These are phyloP conservation scores for Populus tremula DNA, from an alignment of 345 rosid species.

Conservation along the genomic window DNA sequence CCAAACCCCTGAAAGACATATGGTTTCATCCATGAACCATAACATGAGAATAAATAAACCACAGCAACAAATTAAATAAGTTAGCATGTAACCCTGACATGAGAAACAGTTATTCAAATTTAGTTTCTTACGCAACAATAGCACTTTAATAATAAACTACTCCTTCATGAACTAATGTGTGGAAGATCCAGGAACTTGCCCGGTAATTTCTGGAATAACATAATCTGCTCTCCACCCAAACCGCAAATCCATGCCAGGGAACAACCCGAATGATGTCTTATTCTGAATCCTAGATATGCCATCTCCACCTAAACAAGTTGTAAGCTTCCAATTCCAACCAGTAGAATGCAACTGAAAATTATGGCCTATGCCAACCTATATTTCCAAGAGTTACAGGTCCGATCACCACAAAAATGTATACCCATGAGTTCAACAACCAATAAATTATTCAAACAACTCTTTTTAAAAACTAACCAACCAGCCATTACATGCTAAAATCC, in stretches of 20 bases:
- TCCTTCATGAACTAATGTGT: neutral
- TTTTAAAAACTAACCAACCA: neutral
- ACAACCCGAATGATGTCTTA: constrained; percentile 73
- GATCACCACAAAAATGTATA: constrained; percentile 2
- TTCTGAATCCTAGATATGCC: constrained; percentile 73
- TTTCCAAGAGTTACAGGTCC: neutral
- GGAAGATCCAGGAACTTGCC: constrained; percentile 47
- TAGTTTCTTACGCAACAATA: neutral
- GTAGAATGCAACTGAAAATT: constrained; percentile 71
- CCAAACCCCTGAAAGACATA: constrained; percentile 62
- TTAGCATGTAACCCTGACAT: neutral
- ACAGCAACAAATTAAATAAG: neutral
- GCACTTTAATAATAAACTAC: neutral
- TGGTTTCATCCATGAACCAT: constrained; percentile 20
- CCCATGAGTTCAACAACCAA: constrained; percentile 3
- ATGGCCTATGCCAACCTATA: constrained; percentile 81
- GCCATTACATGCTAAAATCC: neutral
- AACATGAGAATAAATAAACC: neutral
- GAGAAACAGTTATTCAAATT: neutral
- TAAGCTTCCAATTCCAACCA: constrained; percentile 92
- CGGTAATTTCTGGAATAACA: constrained; percentile 78
- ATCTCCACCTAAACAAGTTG: constrained; percentile 82
- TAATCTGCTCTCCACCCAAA: constrained; percentile 93
- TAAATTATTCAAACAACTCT: neutral
- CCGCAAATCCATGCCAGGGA: constrained; percentile 79